Evolutionary conservation across 257 asterid species (phyloP).

Genomic region (Ilex asprella): DNA sequence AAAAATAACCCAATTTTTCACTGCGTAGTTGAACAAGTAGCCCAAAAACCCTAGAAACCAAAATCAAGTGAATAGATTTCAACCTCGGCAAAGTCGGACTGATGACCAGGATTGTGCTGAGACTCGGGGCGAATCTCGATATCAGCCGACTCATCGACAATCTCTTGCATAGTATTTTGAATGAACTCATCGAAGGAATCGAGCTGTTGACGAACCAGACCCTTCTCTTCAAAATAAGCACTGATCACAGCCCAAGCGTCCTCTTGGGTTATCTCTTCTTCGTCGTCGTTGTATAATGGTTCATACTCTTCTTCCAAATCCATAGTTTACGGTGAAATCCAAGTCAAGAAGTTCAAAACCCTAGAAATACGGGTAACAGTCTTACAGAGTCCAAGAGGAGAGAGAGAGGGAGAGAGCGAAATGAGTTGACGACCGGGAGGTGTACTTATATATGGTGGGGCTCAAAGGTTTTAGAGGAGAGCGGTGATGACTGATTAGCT

Average conservation of each 20-base stretch:
- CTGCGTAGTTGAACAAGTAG: background rate
- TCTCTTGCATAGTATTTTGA: conserved; percentile 97
- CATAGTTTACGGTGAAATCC: conserved; percentile 15
- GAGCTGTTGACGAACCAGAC: conserved; percentile 89
- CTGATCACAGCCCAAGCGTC: conserved; percentile 99
- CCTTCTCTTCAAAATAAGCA: conserved; percentile 94
- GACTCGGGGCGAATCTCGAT: conserved; percentile 97
- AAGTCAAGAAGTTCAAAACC: no score
- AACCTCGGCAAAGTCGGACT: conserved; percentile 90
- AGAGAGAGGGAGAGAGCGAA: no score
- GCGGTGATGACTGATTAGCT: no score
- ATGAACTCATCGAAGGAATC: conserved; percentile 96
- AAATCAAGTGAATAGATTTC: background rate
- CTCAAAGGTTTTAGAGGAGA: no score
- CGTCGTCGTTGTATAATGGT: conserved; percentile 41
- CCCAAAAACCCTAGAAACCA: background rate
- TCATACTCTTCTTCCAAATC: conserved; percentile 61
- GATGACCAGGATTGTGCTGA: conserved; percentile 92
- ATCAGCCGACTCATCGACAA: conserved; percentile 87
- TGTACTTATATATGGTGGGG: no score
- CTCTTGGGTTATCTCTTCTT: conserved; percentile 89
- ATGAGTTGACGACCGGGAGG: no score
- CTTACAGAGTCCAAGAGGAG: no score
- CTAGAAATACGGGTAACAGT: no score
- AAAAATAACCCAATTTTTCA: no score